These are phyloP conservation scores for Ganoderma sp. DNA, from an alignment of 1,284 basidiomycete species.

Conservation along the genomic window DNA sequence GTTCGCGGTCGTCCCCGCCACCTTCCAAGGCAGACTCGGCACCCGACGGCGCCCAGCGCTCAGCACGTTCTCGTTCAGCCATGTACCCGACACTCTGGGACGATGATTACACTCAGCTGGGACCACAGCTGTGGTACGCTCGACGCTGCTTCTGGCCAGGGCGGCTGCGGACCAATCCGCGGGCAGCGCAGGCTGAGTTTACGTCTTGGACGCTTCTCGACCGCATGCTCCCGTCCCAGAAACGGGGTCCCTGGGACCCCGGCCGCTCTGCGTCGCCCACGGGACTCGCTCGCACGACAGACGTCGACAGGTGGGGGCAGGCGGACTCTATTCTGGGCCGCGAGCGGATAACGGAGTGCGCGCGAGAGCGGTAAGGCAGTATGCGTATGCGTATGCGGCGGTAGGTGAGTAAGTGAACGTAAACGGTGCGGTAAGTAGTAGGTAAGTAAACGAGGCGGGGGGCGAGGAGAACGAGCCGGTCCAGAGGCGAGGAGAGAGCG, in stretches of 20 bases:
- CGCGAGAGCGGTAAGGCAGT: neutral
- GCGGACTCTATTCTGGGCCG: conserved; percentile 19
- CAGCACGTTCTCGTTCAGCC: neutral
- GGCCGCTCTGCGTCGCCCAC: conserved; percentile 17
- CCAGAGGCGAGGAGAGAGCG: too few species aligned
- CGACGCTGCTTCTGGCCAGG: conserved; percentile 8
- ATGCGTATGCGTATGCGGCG: neutral
- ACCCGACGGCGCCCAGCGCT: too few species aligned
- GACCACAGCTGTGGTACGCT: neutral
- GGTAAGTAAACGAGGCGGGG: neutral
- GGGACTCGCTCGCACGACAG: conserved; percentile 11
- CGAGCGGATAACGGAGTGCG: conserved; percentile 6
- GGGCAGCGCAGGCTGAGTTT: conserved; percentile 9
- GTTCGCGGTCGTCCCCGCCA: too few species aligned
- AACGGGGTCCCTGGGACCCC: conserved; percentile 21
- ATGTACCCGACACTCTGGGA: neutral
- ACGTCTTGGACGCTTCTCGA: conserved; percentile 12
- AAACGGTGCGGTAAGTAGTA: conserved; percentile 1
- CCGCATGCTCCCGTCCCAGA: conserved; percentile 16
- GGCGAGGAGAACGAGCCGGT: too few species aligned
- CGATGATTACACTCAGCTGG: neutral
- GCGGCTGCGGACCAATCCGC: neutral
- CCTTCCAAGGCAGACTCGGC: too few species aligned
- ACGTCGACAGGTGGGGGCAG: conserved; percentile 2
- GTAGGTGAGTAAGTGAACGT: neutral